Percentiles rank a stretch among this genome's conserved stretches.
Evolutionary conservation across 2,329 filamentous ascomycete species (phyloP).

Genomic region (Tothia fuscella): DNA sequence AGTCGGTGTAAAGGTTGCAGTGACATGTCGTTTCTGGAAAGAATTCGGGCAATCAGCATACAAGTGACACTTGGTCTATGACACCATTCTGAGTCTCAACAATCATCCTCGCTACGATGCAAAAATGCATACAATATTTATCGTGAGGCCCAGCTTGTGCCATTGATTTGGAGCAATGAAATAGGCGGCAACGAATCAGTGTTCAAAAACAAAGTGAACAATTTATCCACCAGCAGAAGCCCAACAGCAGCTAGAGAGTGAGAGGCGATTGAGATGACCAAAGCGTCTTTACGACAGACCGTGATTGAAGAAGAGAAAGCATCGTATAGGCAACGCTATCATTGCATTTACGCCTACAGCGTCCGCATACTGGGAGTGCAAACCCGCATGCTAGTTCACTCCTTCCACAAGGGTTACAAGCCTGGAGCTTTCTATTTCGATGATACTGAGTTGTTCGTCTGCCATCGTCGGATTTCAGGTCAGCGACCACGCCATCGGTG

Average conservation of each 20-base stretch:
- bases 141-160: too few species aligned
- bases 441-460: too few species aligned
- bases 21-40: too few species aligned
- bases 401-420: constrained; percentile 24
- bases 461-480: too few species aligned
- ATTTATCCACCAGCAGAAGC: neutral
- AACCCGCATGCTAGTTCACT: constrained; percentile 25
- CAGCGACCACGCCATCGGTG: too few species aligned
- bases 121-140: too few species aligned
- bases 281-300: constrained; percentile 14
- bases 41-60: too few species aligned
- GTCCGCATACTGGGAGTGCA: constrained; percentile 23
- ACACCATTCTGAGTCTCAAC: too few species aligned
- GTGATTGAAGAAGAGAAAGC: constrained; percentile 24
- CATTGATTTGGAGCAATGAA: neutral
- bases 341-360: constrained; percentile 20
- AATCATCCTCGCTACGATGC: too few species aligned
- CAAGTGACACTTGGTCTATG: too few species aligned
- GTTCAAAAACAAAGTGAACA: neutral
- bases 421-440: constrained; percentile 27
- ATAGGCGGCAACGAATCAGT: neutral
- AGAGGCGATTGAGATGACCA: neutral
- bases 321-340: constrained; percentile 25
- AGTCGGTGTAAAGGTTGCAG: too few species aligned
- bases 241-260: neutral